A percentile compares a stretch with the other conserved stretches of the same genome.
These are phyloP conservation scores for Lepidopterella palustris DNA, from an alignment of 495 filamentous ascomycete species.

Conservation along the genomic window DNA sequence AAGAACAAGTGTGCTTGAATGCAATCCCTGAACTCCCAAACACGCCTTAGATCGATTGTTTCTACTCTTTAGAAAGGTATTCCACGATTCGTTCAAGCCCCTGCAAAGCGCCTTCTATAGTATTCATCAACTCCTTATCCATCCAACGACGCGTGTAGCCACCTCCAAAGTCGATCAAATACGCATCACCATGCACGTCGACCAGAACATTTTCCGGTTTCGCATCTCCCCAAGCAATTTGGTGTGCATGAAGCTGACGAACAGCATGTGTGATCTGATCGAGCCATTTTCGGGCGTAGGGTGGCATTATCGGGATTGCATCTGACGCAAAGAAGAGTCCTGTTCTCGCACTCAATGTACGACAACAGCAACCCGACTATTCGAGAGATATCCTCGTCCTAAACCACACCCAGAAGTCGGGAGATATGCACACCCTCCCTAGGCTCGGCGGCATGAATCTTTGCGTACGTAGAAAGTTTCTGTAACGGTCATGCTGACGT, in stretches of 20 bases:
- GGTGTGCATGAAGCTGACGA: conserved; percentile 28
- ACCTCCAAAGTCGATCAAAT: conserved; percentile 34
- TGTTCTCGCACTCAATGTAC: conserved; percentile 17
- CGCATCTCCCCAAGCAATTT: conserved; percentile 35
- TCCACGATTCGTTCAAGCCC: conserved; percentile 12
- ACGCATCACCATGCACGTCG: conserved; percentile 29
- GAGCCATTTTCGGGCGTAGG: conserved; percentile 27
- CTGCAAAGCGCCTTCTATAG: conserved; percentile 18
- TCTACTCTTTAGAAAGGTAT: conserved; percentile 9
- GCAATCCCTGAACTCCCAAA: neutral
- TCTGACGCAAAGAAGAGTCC: conserved; percentile 11
- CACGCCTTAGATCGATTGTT: neutral
- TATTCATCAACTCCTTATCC: conserved; percentile 21
- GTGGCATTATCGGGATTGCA: conserved; percentile 1
- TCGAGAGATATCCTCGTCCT: conserved; percentile 11
- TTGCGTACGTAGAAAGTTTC: conserved; percentile 13
- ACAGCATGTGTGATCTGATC: conserved; percentile 27
- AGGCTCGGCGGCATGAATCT: conserved; percentile 13
- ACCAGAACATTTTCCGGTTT: conserved; percentile 35
- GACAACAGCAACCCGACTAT: conserved; percentile 15
- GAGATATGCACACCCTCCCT: conserved; percentile 12
- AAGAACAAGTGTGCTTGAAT: neutral
- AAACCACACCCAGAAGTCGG: conserved; percentile 9
- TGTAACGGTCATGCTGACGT: conserved; percentile 15
- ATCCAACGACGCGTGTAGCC: conserved; percentile 33